phyloP scores from a whole-genome alignment of 73 alveolate genomes.

The Breviolum minutum region DNA sequence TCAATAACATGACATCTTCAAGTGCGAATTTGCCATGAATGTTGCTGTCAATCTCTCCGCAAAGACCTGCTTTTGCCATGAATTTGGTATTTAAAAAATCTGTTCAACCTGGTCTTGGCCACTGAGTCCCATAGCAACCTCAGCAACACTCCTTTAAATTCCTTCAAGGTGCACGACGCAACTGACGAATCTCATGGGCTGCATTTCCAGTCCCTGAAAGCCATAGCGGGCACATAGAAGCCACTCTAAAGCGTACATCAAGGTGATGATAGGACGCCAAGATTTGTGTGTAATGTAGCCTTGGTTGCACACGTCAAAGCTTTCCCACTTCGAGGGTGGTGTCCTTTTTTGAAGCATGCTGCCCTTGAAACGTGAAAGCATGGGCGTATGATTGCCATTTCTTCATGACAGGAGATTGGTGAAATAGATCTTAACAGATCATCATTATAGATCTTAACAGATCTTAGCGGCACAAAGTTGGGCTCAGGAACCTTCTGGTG shows the following conservation, averaged over 20 bases:
- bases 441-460: no score
- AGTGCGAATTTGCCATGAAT: no score
- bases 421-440: no score
- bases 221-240: conserved; percentile 60
- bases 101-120: no score
- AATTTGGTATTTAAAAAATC: no score
- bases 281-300: conserved; percentile 94
- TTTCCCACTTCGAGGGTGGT: not conserved
- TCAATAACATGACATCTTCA: no score
- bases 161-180: conserved; percentile 15
- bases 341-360: no score
- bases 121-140: no score
- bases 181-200: conserved; percentile 77
- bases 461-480: no score
- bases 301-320: not conserved
- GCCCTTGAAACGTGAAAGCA: no score
- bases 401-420: not conserved
- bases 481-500: conserved; percentile 34
- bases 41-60: no score
- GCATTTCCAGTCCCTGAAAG: conserved; percentile 76
- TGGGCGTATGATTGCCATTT: not conserved
- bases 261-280: conserved; percentile 83
- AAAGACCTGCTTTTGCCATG: no score
- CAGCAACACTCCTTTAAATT: not conserved
- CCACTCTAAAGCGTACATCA: conserved; percentile 92